These are phyloP conservation scores for Chalaropsis thielavioides DNA, from an alignment of 2,329 filamentous ascomycete genomes.

Conservation along the genomic window DNA sequence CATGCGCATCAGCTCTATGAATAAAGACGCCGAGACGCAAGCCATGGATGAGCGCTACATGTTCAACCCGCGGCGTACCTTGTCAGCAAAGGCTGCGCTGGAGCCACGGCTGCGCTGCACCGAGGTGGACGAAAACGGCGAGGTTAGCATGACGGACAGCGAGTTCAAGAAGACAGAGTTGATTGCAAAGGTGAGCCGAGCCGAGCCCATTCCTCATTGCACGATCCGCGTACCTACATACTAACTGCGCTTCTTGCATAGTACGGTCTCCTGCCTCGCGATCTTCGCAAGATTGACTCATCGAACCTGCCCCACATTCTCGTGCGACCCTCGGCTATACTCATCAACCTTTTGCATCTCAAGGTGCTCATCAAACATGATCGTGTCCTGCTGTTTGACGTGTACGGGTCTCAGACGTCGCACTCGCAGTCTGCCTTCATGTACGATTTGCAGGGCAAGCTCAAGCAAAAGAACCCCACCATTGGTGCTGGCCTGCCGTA, in stretches of 20 bases:
- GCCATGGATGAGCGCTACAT: constrained; percentile 15
- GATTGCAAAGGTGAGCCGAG: constrained; percentile 61
- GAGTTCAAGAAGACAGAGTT: constrained; percentile 97
- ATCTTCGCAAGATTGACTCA: constrained; percentile 94
- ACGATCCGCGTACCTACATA: constrained; percentile 11
- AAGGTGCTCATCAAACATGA: constrained; percentile 92
- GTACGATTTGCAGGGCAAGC: constrained; percentile 87
- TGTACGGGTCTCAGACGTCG: constrained; percentile 85
- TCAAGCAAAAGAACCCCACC: constrained; percentile 54
- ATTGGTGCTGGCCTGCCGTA: constrained; percentile 56
- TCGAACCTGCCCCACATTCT: constrained; percentile 91
- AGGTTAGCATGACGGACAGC: constrained; percentile 81
- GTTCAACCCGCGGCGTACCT: constrained; percentile 27
- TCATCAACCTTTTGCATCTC: constrained; percentile 92
- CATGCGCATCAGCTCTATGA: constrained; percentile 14
- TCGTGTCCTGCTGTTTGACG: constrained; percentile 86
- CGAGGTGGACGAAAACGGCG: constrained; percentile 82
- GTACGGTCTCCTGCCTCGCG: constrained; percentile 86
- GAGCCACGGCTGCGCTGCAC: constrained; percentile 83
- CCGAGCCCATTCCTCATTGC: not conserved
- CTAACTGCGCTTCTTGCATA: constrained; percentile 26
- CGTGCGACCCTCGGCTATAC: constrained; percentile 78
- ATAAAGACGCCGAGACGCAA: constrained; percentile 13
- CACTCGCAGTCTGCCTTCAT: constrained; percentile 96
- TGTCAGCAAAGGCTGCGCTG: constrained; percentile 62